A percentile compares a stretch with the other conserved stretches of the same genome.
Evolutionary conservation across 805 yeast species (phyloP).

Genomic region (Metschnikowia reukaufii): DNA sequence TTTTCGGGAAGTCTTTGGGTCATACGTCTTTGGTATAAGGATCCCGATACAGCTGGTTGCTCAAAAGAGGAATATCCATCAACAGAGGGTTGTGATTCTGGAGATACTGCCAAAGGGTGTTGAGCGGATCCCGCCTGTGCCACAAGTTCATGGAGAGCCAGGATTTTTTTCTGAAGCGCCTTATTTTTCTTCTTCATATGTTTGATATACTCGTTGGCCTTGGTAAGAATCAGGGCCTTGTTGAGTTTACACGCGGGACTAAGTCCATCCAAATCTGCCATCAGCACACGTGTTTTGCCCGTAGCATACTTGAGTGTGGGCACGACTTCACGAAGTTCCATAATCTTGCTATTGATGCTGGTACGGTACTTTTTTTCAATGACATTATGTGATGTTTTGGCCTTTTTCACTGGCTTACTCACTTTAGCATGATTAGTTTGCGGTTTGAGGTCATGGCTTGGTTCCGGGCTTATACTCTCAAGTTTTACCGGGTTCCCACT

Average conservation of each 20-base stretch:
- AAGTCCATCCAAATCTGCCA: slow-evolving; percentile 55
- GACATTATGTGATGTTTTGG: slow-evolving; percentile 70
- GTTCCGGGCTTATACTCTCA: slow-evolving; percentile 1
- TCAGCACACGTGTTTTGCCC: slow-evolving; percentile 24
- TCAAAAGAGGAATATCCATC: background rate
- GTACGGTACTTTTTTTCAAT: slow-evolving; percentile 80
- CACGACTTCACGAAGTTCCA: slow-evolving; percentile 71
- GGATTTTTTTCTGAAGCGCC: slow-evolving; percentile 47
- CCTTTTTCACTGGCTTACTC: slow-evolving; percentile 43
- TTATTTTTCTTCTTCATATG: slow-evolving; percentile 68
- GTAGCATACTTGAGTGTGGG: slow-evolving; percentile 70
- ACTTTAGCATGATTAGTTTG: slow-evolving; percentile 13
- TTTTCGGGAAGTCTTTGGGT: background rate
- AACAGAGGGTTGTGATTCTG: background rate
- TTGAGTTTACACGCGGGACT: slow-evolving; percentile 75
- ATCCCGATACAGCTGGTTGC: too few species aligned
- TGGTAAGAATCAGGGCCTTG: slow-evolving; percentile 72
- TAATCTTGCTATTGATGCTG: slow-evolving; percentile 69
- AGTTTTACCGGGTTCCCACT: background rate
- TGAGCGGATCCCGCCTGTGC: slow-evolving; percentile 10
- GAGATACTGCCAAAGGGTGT: background rate
- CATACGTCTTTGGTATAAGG: slow-evolving; percentile 5
- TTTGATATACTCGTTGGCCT: slow-evolving; percentile 75
- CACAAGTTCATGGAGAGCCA: slow-evolving; percentile 38
- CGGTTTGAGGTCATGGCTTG: slow-evolving; percentile 12